These are phyloP conservation scores for Wolfiporia cocos DNA, from an alignment of 1,284 basidiomycete species.

Conservation along the genomic window DNA sequence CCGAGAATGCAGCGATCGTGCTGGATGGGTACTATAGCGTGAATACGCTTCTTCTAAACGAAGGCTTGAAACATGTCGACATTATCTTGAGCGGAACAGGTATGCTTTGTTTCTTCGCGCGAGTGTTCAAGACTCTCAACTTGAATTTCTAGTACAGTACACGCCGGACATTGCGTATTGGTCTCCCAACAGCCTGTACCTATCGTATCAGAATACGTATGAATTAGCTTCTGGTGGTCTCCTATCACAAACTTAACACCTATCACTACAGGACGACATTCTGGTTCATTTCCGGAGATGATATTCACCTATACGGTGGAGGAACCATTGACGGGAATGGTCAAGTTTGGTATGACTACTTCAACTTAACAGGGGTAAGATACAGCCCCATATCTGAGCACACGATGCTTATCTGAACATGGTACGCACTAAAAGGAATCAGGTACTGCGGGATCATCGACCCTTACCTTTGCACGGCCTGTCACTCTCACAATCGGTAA, in stretches of 20 bases:
- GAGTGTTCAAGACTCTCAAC: too few species aligned
- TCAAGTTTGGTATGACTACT: constrained; percentile 36
- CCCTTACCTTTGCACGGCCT: constrained; percentile 48
- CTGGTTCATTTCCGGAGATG: constrained; percentile 41
- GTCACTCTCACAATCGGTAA: constrained; percentile 56
- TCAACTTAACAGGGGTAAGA: constrained; percentile 20
- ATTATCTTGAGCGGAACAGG: constrained; percentile 34
- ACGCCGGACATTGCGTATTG: constrained; percentile 42
- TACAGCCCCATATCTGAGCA: background rate
- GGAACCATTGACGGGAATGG: constrained; percentile 18
- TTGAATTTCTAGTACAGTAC: constrained; percentile 23
- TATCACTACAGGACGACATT: constrained; percentile 30
- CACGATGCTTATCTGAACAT: too few species aligned
- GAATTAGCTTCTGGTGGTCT: constrained; percentile 11
- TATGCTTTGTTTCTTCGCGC: constrained; percentile 26
- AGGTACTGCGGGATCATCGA: constrained; percentile 36
- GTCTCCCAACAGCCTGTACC: constrained; percentile 32
- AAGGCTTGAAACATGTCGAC: constrained; percentile 31
- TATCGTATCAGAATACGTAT: constrained; percentile 38
- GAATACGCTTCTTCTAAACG: constrained; percentile 33
- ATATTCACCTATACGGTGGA: constrained; percentile 33
- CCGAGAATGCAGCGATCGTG: constrained; percentile 23
- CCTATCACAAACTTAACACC: background rate
- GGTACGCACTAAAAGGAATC: constrained; percentile 17
- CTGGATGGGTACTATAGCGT: constrained; percentile 34